Base-by-base conservation (phyloP, 164 flowering plant species). In the Brasenia schreberi region DNA sequence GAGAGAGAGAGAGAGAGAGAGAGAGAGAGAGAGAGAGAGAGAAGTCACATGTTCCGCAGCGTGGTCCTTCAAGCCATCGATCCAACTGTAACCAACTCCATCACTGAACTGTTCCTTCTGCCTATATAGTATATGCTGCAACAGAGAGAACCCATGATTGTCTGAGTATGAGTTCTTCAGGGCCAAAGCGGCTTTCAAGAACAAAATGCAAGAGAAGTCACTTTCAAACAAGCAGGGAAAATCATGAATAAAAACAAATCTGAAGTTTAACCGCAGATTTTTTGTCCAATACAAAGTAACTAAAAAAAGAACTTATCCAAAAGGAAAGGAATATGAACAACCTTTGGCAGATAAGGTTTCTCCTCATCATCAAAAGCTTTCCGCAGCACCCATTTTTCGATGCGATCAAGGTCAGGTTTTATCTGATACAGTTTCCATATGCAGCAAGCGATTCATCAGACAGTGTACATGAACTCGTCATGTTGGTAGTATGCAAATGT, bases 31-130 rank as follows among this genome's bases (percentile, higher is more conserved):
- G n/a, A 19, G 19, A 14, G 11, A 66, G 60, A 23, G 27, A 23
- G 27, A 23, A 63, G 67, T 18, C 86, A 91, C 97, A 81, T 87
- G 83, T 39, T 71, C 70, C n/a, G 82, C 84, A 65, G 97, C 90
- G 76, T 91, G 98, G 17, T 82, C 85, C 81, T 90, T 90, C 43
- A 93, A 89, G 7, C 96, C 96, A 78, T 93, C 97, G 58, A 93
- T 93, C 98, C 98, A 93, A 68, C 94, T 89, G 67, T 90, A 93
- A 14, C 98, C 97, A 66, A 93, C 97, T 49, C 96, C 98, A 77
- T 93, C 97, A 73, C 97, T 93, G 68, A 90, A 93, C 72, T 93
- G 97, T 74, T 93, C 97, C 65, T 93, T 90, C 79, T 93, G 98
- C 73, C 98, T 79, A 70, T 93, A 90, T 14, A 93, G 80, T 69